phyloP scores from a whole-genome alignment of 208 protist species.

The Leishmania amazonensis region DNA sequence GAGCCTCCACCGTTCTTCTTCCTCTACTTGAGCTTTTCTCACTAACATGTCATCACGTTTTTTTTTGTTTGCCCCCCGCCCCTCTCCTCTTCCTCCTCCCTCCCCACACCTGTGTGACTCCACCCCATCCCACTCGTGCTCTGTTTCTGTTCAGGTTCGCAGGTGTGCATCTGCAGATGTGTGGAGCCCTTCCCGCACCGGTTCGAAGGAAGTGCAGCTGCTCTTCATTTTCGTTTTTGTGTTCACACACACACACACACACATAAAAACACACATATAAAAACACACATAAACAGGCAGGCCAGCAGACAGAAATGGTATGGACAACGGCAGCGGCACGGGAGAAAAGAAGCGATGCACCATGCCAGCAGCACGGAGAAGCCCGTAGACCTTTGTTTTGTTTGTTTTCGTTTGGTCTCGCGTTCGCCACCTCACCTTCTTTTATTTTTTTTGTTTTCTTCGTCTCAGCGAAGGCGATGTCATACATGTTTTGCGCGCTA shows the following conservation, averaged over 20 bases:
- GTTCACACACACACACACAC: not conserved
- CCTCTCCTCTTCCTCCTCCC: no score
- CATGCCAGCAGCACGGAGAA: not conserved
- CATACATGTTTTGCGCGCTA: not conserved
- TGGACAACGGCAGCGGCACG: not conserved
- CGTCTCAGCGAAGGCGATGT: not conserved
- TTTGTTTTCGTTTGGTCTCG: conserved; percentile 18
- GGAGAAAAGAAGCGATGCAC: not conserved
- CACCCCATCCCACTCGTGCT: not conserved
- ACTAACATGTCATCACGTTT: not conserved
- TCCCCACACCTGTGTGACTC: not conserved
- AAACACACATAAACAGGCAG: not conserved
- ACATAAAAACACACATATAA: no score
- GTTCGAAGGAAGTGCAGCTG: not conserved
- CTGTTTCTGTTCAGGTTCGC: not conserved
- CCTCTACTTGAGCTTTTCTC: not conserved
- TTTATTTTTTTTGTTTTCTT: not conserved
- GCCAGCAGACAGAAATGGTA: not conserved
- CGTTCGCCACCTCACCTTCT: conserved; percentile 2
- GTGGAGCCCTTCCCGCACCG: not conserved
- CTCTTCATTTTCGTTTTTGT: not conserved
- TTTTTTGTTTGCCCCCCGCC: not conserved
- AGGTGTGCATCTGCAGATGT: not conserved
- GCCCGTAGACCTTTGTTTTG: not conserved
- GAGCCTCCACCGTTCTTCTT: not conserved